Base-by-base conservation (phyloP, 2,329 filamentous ascomycete species). In the Tolypocladium ovalisporum region DNA sequence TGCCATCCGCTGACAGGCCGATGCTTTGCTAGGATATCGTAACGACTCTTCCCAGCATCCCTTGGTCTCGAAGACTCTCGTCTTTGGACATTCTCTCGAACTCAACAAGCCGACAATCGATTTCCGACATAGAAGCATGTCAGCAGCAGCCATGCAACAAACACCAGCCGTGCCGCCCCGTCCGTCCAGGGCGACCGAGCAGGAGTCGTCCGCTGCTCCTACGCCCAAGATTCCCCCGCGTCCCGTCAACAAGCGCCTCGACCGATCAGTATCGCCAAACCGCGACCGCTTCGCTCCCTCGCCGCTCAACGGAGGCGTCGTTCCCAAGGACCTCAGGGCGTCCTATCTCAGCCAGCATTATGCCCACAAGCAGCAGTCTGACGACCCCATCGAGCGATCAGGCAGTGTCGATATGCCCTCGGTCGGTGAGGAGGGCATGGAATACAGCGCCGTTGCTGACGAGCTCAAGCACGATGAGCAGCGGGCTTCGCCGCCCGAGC, bases 381-480 rank as follows among this genome's bases (percentile, higher is more conserved):
- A 68, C 54, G 75, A 80, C 49, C 71, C 74, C 42, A 70, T 79
- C 61, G 74, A 80, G 47, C 87, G 90, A 54, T 84, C 88, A 39
- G 82, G 84, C 54, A 95, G 89, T 68, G 89, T 96, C 57, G 82
- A 83, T 37, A 81, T 97, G 68, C 93, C 93, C 19, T 88, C 88
- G 1, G 80, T 96, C 57, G 93, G 93, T 58, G 86, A 97, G 69
- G 93, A 97, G 75, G 93, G 93, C 61, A 84, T 80, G 63, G 93
- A 97, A 75, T 97, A 97, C 73, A 89, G 84, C 55, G 87, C 70
- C 27, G 70, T 79, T 37, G 66, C 77, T 37, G 75, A 78, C n/a
- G 79, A 80, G 60, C 56, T 67, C 54, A 56, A 63, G 53, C 58
- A 62, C 24, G 64, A 63, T 35, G 56, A 61, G 62, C 73, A 74